These are phyloP conservation scores for Yarrowia sp. DNA, from an alignment of 805 yeast species.

Conservation along the genomic window DNA sequence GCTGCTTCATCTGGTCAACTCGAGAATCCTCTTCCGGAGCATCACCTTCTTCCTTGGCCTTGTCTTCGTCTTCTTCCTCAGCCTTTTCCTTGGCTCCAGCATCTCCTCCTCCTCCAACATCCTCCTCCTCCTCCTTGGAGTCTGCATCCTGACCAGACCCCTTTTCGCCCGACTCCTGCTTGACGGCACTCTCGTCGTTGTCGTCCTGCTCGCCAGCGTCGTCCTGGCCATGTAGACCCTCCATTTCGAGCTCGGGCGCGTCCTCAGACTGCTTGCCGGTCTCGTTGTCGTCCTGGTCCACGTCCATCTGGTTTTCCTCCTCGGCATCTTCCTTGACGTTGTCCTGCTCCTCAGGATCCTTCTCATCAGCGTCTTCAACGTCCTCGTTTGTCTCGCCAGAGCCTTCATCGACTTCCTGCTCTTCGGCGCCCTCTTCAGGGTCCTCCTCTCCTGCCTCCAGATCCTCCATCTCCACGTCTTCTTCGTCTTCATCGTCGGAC, in stretches of 20 bases:
- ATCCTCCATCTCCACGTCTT: constrained; percentile 35
- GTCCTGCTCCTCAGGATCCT: constrained; percentile 35
- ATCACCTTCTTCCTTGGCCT: constrained; percentile 32
- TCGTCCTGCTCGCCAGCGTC: constrained; percentile 50
- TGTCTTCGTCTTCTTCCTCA: constrained; percentile 53
- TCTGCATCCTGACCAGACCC: constrained; percentile 61
- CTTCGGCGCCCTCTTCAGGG: constrained; percentile 39
- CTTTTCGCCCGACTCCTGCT: constrained; percentile 43
- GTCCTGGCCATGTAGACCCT: constrained; percentile 75
- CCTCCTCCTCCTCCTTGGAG: constrained; percentile 74
- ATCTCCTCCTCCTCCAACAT: constrained; percentile 80
- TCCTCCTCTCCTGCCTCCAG: constrained; percentile 30
- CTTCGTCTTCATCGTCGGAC: constrained; percentile 32
- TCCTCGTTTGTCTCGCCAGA: constrained; percentile 35
- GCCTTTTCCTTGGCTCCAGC: constrained; percentile 86
- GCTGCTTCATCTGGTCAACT: constrained; percentile 59
- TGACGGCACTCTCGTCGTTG: constrained; percentile 49
- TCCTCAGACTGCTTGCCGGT: constrained; percentile 70
- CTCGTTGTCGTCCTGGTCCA: constrained; percentile 56
- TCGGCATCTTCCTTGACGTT: constrained; percentile 31
- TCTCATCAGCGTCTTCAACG: constrained; percentile 38
- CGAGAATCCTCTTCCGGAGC: constrained; percentile 54
- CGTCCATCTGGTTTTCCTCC: constrained; percentile 29
- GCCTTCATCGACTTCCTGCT: constrained; percentile 34
- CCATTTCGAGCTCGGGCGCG: constrained; percentile 47